Evolutionary conservation across 2,329 filamentous ascomycete species (phyloP).

Genomic region (Grosmannia huntii): DNA sequence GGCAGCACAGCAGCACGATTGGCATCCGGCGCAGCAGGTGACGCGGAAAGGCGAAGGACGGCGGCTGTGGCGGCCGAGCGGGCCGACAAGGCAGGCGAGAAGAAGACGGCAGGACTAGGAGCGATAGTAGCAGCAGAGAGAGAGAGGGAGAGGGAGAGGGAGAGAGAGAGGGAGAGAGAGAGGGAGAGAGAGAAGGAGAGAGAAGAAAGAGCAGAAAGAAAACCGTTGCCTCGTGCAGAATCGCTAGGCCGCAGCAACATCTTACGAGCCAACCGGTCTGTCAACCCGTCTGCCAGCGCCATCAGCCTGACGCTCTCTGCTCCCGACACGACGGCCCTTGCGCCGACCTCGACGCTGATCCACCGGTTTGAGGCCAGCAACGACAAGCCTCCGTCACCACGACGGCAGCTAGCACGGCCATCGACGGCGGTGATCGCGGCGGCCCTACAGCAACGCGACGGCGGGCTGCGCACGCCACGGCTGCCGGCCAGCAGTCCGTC

Average conservation of each 20-base stretch:
- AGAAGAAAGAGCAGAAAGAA: background rate
- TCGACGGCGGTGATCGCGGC: background rate
- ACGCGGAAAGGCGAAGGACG: background rate
- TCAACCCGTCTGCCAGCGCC: constrained; percentile 1
- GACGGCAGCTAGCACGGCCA: background rate
- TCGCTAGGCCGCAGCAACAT: background rate
- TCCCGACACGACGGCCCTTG: constrained; percentile 42
- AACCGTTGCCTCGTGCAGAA: background rate
- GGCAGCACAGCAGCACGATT: constrained; percentile 7
- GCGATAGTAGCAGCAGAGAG: background rate
- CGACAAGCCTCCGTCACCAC: background rate
- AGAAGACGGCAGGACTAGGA: background rate
- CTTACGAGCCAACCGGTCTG: no score
- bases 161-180: no score
- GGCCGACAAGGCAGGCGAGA: background rate
- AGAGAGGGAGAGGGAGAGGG: no score
- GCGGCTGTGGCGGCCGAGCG: background rate
- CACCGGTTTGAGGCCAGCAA: constrained; percentile 51
- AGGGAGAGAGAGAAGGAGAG: no score
- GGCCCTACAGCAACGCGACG: background rate
- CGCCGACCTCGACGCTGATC: constrained; percentile 51
- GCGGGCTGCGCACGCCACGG: background rate
- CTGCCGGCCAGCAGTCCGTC: background rate
- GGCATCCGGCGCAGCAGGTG: constrained; percentile 2
- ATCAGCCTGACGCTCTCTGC: constrained; percentile 22